Conservation (phyloP, 805 yeast genomes). For the Candida dajiaensis region DNA sequence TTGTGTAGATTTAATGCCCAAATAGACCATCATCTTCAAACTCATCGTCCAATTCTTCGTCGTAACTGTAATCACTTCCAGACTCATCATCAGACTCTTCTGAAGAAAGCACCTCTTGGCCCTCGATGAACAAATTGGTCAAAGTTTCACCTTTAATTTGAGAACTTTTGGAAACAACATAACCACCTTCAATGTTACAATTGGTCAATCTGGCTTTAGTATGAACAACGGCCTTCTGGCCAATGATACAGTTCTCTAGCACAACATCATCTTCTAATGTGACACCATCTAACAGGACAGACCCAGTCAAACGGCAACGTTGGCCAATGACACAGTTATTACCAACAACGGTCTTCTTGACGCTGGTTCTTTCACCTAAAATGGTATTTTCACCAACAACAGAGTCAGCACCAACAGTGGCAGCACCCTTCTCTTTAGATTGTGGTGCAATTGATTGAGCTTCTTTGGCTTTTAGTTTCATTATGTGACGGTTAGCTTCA, state of each 20-base stretch:
- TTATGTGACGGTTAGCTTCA: conserved; percentile 80
- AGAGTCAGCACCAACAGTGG: conserved; percentile 85
- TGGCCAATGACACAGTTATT: conserved; percentile 70
- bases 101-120: conserved; percentile 18
- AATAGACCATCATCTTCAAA: conserved; percentile 57
- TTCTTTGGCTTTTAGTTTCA: conserved; percentile 55
- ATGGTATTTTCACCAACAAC: conserved; percentile 61
- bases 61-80: conserved; percentile 30
- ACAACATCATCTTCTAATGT: conserved; percentile 69
- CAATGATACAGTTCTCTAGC: conserved; percentile 82
- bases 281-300: conserved; percentile 68
- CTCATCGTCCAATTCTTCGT: conserved; percentile 37
- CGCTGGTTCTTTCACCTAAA: conserved; percentile 77
- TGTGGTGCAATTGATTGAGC: conserved; percentile 17
- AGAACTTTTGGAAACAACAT: conserved; percentile 53
- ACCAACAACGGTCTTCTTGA: conserved; percentile 83
- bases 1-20: conserved; percentile 30
- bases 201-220: conserved; percentile 61
- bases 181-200: conserved; percentile 83
- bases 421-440: conserved; percentile 47
- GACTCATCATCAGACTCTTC: conserved; percentile 16
- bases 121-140: conserved; percentile 28
- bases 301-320: conserved; percentile 83
- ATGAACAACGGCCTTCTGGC: conserved; percentile 58
- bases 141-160: conserved; percentile 54